A percentile compares a stretch with the other conserved stretches of the same genome.
These are phyloP conservation scores for Bruguiera parviflora DNA, from an alignment of 345 rosid species.

Conservation along the genomic window DNA sequence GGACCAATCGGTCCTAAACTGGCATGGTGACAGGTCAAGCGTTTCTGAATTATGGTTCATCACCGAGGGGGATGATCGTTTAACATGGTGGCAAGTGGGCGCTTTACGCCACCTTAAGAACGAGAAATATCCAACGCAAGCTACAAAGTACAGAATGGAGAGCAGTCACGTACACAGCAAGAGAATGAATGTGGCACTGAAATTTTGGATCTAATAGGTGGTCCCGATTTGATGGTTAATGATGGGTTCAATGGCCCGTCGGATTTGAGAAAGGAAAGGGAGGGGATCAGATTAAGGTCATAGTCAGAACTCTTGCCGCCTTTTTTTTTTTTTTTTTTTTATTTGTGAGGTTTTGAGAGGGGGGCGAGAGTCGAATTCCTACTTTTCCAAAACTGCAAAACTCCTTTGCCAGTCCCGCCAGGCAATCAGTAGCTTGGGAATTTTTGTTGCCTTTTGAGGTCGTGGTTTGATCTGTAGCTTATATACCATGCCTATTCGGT, in stretches of 20 bases:
- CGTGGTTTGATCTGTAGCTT: background rate
- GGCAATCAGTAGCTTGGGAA: slow-evolving; percentile 3
- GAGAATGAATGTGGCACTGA: slow-evolving; percentile 8
- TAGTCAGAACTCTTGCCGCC: slow-evolving; percentile 8
- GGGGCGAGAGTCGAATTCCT: too few species aligned
- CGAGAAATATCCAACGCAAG: background rate
- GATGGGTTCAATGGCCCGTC: background rate
- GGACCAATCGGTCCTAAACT: slow-evolving; percentile 11
- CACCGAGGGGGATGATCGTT: background rate
- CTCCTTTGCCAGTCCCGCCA: too few species aligned
- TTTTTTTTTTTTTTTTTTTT: too few species aligned
- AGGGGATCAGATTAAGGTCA: slow-evolving; percentile 28
- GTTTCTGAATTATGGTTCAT: too few species aligned
- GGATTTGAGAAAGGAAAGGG: background rate
- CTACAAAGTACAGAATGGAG: background rate
- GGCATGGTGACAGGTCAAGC: background rate
- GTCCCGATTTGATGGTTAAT: background rate
- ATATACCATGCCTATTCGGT: background rate
- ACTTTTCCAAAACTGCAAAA: too few species aligned
- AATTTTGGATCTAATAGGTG: background rate
- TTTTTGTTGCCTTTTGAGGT: slow-evolving; percentile 2
- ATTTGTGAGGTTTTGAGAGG: too few species aligned
- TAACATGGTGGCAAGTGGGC: background rate
- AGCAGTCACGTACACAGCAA: slow-evolving; percentile 8
- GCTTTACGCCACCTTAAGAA: slow-evolving; percentile 11